Conservation (phyloP, 441 rosid genomes). For the Populus hybrid region DNA sequence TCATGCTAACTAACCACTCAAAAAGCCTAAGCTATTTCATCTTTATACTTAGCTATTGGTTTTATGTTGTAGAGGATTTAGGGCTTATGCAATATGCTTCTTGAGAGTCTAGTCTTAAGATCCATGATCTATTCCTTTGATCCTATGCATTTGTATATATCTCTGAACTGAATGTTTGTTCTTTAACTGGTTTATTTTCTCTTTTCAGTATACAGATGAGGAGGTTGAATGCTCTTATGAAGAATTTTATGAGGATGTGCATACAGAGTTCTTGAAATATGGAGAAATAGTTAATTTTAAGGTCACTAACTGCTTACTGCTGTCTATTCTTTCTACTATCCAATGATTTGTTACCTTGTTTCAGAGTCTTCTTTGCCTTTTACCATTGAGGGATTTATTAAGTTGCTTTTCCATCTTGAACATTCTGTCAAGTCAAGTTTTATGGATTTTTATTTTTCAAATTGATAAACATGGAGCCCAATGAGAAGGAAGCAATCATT, state of each 20-base stretch:
- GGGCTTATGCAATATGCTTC: neutral
- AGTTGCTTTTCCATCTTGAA: slow-evolving; percentile 4
- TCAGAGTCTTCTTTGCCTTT: neutral
- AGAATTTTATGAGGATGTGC: slow-evolving; percentile 98
- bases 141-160: neutral
- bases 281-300: slow-evolving; percentile 95
- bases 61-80: neutral
- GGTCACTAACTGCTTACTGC: slow-evolving; percentile 41
- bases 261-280: slow-evolving; percentile 90
- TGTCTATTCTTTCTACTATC: slow-evolving; percentile 12
- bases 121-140: slow-evolving; percentile 1
- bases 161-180: slow-evolving; percentile 2
- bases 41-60: neutral
- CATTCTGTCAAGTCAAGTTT: neutral
- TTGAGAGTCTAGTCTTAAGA: neutral
- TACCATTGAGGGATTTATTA: neutral
- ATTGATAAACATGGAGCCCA: neutral
- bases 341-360: neutral
- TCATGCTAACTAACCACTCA: neutral
- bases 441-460: neutral
- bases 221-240: slow-evolving; percentile 79
- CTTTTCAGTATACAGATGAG: slow-evolving; percentile 82
- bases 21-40: neutral
- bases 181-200: slow-evolving; percentile 23
- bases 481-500: neutral